phyloP scores from a whole-genome alignment of 352 stramenopile species.

The Phytopythium helicoides region DNA sequence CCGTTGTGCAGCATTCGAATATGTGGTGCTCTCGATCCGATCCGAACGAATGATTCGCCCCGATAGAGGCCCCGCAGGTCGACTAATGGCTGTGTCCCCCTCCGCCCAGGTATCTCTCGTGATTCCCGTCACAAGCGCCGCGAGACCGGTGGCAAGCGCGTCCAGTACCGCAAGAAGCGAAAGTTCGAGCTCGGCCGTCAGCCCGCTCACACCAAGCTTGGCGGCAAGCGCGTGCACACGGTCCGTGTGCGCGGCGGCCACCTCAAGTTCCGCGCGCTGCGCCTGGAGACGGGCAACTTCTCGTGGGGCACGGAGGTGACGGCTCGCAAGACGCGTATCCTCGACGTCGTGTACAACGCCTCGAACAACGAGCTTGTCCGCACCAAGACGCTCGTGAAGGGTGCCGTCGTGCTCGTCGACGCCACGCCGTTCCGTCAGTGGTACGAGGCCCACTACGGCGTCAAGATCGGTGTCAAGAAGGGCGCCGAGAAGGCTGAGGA shows the following conservation, averaged over 20 bases:
- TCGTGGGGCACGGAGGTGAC: constrained; percentile 98
- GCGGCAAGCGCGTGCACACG: constrained; percentile 94
- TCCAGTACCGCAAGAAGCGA: constrained; percentile 98
- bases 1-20: constrained; percentile 88
- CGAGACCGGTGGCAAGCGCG: constrained; percentile 98
- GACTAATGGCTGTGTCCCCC: constrained; percentile 12
- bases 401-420: constrained; percentile 97
- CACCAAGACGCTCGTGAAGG: constrained; percentile 99
- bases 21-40: constrained; percentile 29
- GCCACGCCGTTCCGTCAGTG: constrained; percentile 98
- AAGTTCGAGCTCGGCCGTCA: constrained; percentile 99
- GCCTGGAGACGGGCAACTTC: constrained; percentile 99
- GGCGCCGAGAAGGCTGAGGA: constrained; percentile 76
- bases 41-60: no score
- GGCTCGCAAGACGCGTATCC: constrained; percentile 98
- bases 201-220: constrained; percentile 98
- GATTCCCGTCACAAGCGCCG: constrained; percentile 99
- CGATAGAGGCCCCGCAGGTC: constrained; percentile 1
- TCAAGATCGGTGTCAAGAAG: constrained; percentile 91
- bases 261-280: constrained; percentile 98
- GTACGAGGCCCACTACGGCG: constrained; percentile 99
- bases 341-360: constrained; percentile 99
- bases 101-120: constrained; percentile 98
- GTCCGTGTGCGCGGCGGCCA: constrained; percentile 97
- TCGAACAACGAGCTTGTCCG: constrained; percentile 99